phyloP scores from a whole-genome alignment of 2,329 filamentous ascomycete species.

The Graphiopsis chlorocephala region DNA sequence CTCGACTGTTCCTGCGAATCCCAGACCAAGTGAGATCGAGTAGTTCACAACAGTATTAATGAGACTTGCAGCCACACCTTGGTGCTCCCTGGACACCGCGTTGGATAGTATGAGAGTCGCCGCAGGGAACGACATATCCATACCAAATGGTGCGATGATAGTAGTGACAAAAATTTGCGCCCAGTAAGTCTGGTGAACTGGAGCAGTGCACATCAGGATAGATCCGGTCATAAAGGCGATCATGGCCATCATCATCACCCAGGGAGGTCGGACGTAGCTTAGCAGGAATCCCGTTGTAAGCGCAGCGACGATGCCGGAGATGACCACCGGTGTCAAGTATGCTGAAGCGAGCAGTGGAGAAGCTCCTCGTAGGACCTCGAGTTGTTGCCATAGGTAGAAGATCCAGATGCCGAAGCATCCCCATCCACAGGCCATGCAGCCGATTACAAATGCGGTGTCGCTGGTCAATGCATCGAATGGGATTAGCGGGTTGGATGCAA shows the following conservation, averaged over 20 bases:
- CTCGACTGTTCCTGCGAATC: constrained; percentile 65
- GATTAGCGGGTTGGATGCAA: constrained; percentile 21
- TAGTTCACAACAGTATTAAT: constrained; percentile 68
- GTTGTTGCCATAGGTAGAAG: constrained; percentile 34
- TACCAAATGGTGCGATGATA: constrained; percentile 52
- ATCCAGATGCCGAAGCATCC: constrained; percentile 37
- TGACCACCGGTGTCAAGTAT: constrained; percentile 33
- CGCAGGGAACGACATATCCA: constrained; percentile 66
- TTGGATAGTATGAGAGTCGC: constrained; percentile 61
- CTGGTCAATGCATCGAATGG: constrained; percentile 29
- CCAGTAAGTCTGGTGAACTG: constrained; percentile 62
- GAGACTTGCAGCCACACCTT: constrained; percentile 54
- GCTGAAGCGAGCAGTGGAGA: constrained; percentile 36
- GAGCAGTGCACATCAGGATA: constrained; percentile 45
- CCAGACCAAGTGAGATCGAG: constrained; percentile 63
- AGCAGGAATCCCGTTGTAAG: constrained; percentile 38
- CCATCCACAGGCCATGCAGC: constrained; percentile 26
- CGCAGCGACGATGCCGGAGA: constrained; percentile 37
- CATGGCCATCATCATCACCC: constrained; percentile 40
- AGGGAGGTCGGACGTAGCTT: constrained; percentile 37
- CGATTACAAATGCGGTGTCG: constrained; percentile 30
- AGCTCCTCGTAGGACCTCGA: constrained; percentile 31
- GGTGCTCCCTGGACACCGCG: constrained; percentile 44
- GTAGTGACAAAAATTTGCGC: constrained; percentile 58
- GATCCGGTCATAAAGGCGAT: constrained; percentile 42